Base-by-base conservation (phyloP, 495 filamentous ascomycete species). In the Penicillium nucicola region DNA sequence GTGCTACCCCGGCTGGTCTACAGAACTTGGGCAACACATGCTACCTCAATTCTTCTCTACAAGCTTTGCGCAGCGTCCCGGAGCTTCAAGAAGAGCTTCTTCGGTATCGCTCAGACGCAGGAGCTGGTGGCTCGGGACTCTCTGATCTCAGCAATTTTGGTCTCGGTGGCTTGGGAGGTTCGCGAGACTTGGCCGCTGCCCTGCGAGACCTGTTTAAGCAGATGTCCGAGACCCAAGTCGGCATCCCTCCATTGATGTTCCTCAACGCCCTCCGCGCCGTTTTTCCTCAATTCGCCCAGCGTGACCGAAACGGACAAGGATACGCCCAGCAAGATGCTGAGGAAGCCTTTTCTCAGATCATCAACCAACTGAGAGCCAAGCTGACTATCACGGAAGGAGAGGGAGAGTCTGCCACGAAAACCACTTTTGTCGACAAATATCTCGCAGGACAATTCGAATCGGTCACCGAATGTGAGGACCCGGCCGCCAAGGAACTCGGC, bases 311-410 rank as follows among this genome's bases (percentile, higher is more conserved):
- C 28, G 90, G 90, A 0, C 78, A 84, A 38, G 91, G 89, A 3
- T 97, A 84, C 63, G 89, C 92, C 7, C 93, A 98, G 62, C 93
- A 98, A 70, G 93, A 98, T 74, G 93, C 93, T 1, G 93, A 98
- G 63, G 93, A 98, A 66, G 95, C 91, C 14, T 98, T 92, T 89
- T 95, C 95, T 17, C 92, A 97, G 64, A 96, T 98, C 43, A 66
- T 98, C 5, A 82, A 83, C n/a, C 87, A 92, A 64, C 74, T 98
- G 38, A 84, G 87, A 28, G 79, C 86, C 54, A 95, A 88, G 64
- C 70, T 97, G 46, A 87, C 85, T 63, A 71, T 87, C 46, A 81
- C 80, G 48, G 79, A 80, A 3, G 77, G 72, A 3, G 73, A 72
- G 9, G 62, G 64, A 8, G 69, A 73, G 15, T 63, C 70, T 2